Percentiles rank a stretch among this genome's conserved stretches.
Conservation (phyloP, 352 stramenopile species). For the Globisporangium abappressorium region DNA sequence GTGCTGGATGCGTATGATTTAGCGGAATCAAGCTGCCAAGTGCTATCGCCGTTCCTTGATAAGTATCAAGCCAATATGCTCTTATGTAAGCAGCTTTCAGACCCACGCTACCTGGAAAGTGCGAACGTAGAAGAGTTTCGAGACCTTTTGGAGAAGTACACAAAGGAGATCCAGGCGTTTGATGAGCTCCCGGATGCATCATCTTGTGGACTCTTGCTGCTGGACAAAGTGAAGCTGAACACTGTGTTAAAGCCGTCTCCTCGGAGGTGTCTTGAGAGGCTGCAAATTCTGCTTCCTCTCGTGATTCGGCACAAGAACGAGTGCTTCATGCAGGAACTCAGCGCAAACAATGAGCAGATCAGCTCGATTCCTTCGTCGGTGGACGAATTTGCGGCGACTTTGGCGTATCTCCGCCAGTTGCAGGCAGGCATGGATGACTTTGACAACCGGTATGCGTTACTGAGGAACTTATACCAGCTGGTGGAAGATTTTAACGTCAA, state of each 20-base stretch:
- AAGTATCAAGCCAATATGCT: conserved; percentile 72
- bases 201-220: conserved; percentile 49
- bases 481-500: conserved; percentile 72
- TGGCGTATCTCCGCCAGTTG: conserved; percentile 56
- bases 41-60: conserved; percentile 69
- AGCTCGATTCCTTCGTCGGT: conserved; percentile 68
- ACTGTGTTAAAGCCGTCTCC: conserved; percentile 62
- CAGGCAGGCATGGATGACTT: conserved; percentile 41
- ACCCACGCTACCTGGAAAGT: conserved; percentile 22
- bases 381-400: conserved; percentile 61
- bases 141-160: conserved; percentile 63
- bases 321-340: conserved; percentile 52
- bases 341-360: conserved; percentile 56
- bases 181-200: conserved; percentile 45
- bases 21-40: conserved; percentile 47
- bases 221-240: conserved; percentile 62
- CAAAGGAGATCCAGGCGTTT: conserved; percentile 46
- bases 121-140: conserved; percentile 60
- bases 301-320: conserved; percentile 64
- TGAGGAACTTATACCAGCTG: conserved; percentile 57
- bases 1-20: conserved; percentile 50
- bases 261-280: conserved; percentile 47
- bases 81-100: conserved; percentile 45
- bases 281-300: conserved; percentile 56
- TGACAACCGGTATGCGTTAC: conserved; percentile 52